Conservation (phyloP, 2,329 filamentous ascomycete genomes). For the Lachnellula occidentalis region DNA sequence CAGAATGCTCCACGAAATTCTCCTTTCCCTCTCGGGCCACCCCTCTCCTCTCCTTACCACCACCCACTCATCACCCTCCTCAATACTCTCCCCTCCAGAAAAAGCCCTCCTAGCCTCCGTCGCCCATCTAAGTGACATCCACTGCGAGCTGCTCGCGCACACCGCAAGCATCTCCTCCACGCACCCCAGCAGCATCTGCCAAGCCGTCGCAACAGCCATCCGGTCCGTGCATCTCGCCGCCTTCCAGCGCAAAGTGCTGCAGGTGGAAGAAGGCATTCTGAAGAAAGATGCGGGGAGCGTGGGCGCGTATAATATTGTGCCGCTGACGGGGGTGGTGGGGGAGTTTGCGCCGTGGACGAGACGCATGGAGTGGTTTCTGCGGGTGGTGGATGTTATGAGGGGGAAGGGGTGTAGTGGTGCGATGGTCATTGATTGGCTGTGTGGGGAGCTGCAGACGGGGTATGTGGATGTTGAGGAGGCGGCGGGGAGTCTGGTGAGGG, state of each 20-base stretch:
- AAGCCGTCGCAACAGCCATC: constrained; percentile 78
- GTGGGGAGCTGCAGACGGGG: constrained; percentile 75
- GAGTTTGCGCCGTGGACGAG: constrained; percentile 87
- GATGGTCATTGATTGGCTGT: constrained; percentile 69
- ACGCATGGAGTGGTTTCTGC: constrained; percentile 80
- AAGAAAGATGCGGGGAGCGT: constrained; percentile 72
- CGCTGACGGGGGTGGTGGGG: constrained; percentile 74
- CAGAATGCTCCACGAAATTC: constrained; percentile 93
- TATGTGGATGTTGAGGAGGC: constrained; percentile 80
- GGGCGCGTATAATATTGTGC: constrained; percentile 89
- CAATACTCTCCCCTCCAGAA: constrained; percentile 69
- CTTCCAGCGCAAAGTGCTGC: constrained; percentile 79
- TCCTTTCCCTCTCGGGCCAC: constrained; percentile 92
- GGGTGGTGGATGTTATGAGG: constrained; percentile 63
- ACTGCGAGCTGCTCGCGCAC: constrained; percentile 64
- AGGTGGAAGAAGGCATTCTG: constrained; percentile 76
- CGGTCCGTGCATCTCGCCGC: constrained; percentile 66
- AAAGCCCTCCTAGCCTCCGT: constrained; percentile 73
- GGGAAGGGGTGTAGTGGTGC: constrained; percentile 55
- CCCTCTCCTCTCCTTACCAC: constrained; percentile 76
- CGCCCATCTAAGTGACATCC: constrained; percentile 70
- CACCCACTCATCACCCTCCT: constrained; percentile 41
- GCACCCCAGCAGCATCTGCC: constrained; percentile 78
- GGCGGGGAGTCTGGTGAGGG: constrained; percentile 63
- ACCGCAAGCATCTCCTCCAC: constrained; percentile 61